phyloP scores from a whole-genome alignment of 2,329 filamentous ascomycete genomes.

The Laburnicola sp. region DNA sequence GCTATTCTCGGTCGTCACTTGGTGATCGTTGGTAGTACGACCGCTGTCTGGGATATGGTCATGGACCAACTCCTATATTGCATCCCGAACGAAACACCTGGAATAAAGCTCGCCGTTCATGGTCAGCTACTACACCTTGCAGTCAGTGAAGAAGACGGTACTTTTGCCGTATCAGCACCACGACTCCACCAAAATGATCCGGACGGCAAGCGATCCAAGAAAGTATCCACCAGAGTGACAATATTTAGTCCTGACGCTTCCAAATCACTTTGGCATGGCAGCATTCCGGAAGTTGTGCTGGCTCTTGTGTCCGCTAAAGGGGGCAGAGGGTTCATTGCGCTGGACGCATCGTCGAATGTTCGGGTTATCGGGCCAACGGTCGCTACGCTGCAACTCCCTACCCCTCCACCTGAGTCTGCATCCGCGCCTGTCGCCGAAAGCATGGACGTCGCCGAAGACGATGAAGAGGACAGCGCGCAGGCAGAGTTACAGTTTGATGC shows the following conservation, averaged over 20 bases:
- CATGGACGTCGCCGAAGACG: no score
- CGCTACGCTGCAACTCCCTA: conserved; percentile 30
- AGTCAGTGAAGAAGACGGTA: conserved; percentile 61
- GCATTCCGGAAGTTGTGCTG: conserved; percentile 59
- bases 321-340: conserved; percentile 71
- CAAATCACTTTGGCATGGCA: conserved; percentile 61
- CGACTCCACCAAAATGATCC: conserved; percentile 41
- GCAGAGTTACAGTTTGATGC: conserved; percentile 5
- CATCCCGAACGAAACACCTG: conserved; percentile 55
- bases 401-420: conserved; percentile 39
- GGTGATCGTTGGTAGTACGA: conserved; percentile 71
- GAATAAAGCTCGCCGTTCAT: conserved; percentile 40
- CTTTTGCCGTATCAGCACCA: conserved; percentile 48
- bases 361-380: conserved; percentile 50
- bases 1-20: conserved; percentile 74
- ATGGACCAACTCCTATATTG: conserved; percentile 72
- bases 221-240: conserved; percentile 54
- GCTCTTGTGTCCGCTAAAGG: conserved; percentile 66
- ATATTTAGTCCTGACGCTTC: conserved; percentile 68
- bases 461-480: conserved; percentile 33
- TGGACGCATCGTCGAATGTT: conserved; percentile 77
- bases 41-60: conserved; percentile 84
- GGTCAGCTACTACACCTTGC: conserved; percentile 63
- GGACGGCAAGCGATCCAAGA: conserved; percentile 37
- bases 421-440: conserved; percentile 16